These are phyloP conservation scores for Psophocarpus tetragonolobus DNA, from an alignment of 306 rosid species.

Conservation along the genomic window DNA sequence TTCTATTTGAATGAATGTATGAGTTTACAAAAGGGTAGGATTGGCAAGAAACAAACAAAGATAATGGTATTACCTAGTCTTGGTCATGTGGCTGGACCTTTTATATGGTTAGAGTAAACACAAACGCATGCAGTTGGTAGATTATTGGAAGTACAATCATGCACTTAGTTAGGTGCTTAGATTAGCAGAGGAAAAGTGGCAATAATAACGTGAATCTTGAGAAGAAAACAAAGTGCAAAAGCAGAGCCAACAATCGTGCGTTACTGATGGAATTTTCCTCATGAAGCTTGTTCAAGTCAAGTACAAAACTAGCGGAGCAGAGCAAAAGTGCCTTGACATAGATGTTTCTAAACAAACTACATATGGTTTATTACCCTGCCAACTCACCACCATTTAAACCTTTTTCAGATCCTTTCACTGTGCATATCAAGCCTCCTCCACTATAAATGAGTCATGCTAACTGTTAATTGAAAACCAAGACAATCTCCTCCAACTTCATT, in stretches of 20 bases:
- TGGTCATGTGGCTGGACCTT: background rate
- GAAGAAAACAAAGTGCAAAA: conserved; percentile 17
- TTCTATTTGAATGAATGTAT: background rate
- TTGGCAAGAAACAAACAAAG: background rate
- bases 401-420: conserved; percentile 29
- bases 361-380: conserved; percentile 15
- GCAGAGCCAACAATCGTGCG: conserved; percentile 34
- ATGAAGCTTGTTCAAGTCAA: conserved; percentile 1
- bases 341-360: conserved; percentile 18
- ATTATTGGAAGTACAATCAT: background rate
- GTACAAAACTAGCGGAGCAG: conserved; percentile 47
- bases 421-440: background rate
- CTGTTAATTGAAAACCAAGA: background rate
- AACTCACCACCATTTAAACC: conserved; percentile 27
- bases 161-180: background rate
- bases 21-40: background rate
- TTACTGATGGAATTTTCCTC: conserved; percentile 1
- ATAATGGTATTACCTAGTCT: background rate
- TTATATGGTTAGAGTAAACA: background rate
- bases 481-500: background rate
- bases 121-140: background rate
- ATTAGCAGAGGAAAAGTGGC: conserved; percentile 8
- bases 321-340: conserved; percentile 28
- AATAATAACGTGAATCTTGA: conserved; percentile 26
- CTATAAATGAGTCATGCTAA: background rate